Evolutionary conservation across 441 rosid genomes (phyloP), one percentile per base, ranked within the genome.

Genomic region (Flueggea neowawraea): DNA sequence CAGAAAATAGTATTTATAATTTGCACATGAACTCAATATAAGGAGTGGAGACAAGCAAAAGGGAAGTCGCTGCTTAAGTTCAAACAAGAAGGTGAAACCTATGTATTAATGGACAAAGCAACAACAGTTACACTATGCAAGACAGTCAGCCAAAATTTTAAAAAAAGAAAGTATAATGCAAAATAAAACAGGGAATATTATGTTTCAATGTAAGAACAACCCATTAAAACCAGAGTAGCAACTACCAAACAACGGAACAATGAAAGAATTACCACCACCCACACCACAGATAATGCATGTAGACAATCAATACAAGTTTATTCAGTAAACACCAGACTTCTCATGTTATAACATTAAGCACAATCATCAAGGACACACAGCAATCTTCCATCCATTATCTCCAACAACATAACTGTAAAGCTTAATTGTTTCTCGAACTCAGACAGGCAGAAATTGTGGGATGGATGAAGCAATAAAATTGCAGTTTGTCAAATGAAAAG

Each of bases 141-240:
- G 10, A 11, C 7, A 31, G 28, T 22, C 28, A 64, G 4, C 41
- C 6, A 36, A 36, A 33, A 64, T 13, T 10, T 17, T 16, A 15
- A 15, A 10, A 4, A 48, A 56, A 11, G n/a, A 6, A 41, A 62
- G n/a, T 12, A 32, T 31, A 12, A 10, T 3, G 3, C n/a, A 62
- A 36, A 36, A 36, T 6, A 54, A 31, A 6, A 36, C 39, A 54
- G 32, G 22, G 33, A 45, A 55, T 16, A 61, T 13, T 31, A 47
- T 32, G 17, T 12, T 65, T n/a, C 14, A 51, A 28, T 58, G 44
- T 33, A 3, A 49, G 15, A 32, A 16, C 52, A 31, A 62, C 49
- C 43, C 51, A 59, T 17, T 33, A 63, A 33, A n/a, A 22, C 47
- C 64, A 52, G 0, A 28, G 45, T 55, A 62, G 54, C 55, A 11